Base-by-base conservation (phyloP, 345 rosid species). In the Citrus sp. region DNA sequence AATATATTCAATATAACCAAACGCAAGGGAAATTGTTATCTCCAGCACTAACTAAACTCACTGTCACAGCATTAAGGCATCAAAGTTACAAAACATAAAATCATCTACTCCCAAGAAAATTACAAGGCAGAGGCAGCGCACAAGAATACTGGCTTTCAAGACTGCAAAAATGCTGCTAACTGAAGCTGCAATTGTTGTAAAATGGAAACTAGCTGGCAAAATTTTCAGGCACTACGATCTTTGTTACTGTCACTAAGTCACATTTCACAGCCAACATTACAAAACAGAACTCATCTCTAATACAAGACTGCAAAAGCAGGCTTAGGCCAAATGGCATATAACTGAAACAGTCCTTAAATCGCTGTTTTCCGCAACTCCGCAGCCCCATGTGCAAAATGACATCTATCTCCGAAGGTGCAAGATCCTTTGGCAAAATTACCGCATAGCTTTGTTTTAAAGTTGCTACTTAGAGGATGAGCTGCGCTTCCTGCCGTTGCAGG, bases 331-430 rank as follows among this genome's bases (percentile, higher is more conserved):
- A n/a, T 25, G 40, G 66, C 51, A 30, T 10, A 64, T 55, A 25
- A n/a, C 6, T 3, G 25, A 5, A 34, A 14, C 21, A 46, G 7
- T 14, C 67, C 24, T 82, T 80, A 87, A 27, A 83, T 24, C 24
- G 74, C 87, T 35, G 87, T 71, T 83, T 88, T 94, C 64, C 95
- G 95, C 81, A 95, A 73, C 82, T 95, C 98, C 0, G 90, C 90
- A 69, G 92, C 89, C 2, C 98, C 97, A n/a, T 93, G 98, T 37
- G 97, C 98, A 81, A 95, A 95, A 89, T 93, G 95, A 72, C 99
- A 96, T 82, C 91, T 89, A 28, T 91, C 92, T 34, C 98, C 98
- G 65, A 94, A 96, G 68, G 87, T 92, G 86, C 99, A 96, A 75
- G 83, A 83, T 62, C 98, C 98, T 73, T 94, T 92, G 0, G 89